phyloP scores from a whole-genome alignment of 345 rosid genomes.

The Dipteronia dyeriana region DNA sequence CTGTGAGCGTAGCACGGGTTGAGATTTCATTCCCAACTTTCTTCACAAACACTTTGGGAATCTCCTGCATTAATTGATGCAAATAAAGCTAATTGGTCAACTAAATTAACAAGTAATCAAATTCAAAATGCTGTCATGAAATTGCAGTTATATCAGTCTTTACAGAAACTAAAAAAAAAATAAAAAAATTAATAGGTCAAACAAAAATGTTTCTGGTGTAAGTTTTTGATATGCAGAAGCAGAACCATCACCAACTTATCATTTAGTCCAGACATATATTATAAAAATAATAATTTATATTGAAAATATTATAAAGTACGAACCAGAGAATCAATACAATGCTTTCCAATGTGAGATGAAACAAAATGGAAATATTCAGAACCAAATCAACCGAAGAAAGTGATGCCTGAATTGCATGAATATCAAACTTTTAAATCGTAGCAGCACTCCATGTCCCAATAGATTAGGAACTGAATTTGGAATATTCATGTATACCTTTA shows the following conservation, averaged over 20 bases:
- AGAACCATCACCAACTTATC: too few species aligned
- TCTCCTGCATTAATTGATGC: constrained; percentile 28
- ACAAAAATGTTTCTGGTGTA: too few species aligned
- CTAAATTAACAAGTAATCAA: too few species aligned
- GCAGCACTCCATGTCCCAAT: constrained; percentile 38
- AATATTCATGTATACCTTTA: not conserved
- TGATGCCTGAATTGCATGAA: constrained; percentile 16
- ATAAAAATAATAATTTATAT: too few species aligned
- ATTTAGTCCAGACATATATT: too few species aligned
- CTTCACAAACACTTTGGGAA: constrained; percentile 40
- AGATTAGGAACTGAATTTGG: constrained; percentile 32
- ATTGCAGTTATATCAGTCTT: constrained; percentile 29
- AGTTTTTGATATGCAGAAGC: too few species aligned
- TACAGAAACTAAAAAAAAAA: constrained; percentile 10
- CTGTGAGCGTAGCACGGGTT: constrained; percentile 22
- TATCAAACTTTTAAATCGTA: constrained; percentile 36
- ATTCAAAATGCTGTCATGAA: too few species aligned
- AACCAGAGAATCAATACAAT: constrained; percentile 1
- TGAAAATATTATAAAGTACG: not conserved
- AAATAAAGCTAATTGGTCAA: not conserved
- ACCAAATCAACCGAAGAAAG: constrained; percentile 2
- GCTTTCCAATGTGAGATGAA: not conserved
- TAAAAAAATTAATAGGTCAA: too few species aligned
- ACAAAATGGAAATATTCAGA: not conserved
- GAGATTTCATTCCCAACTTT: constrained; percentile 41